Conservation (phyloP, 163 green algal genomes). For the Chloroidium sp. region DNA sequence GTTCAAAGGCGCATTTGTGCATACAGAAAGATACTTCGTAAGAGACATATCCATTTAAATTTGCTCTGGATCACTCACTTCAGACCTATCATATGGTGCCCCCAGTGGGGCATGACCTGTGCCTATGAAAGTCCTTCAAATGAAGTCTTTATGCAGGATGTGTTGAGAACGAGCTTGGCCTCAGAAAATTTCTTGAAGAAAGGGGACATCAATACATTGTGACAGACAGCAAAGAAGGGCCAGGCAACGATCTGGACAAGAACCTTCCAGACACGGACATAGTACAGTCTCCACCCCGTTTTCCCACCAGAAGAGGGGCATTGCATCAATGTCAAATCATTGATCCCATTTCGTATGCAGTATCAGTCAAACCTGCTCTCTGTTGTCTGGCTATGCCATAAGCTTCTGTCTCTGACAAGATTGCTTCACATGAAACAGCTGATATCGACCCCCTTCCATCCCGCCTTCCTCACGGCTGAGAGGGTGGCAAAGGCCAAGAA, state of each 20-base stretch:
- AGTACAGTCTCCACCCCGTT: background rate
- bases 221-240: constrained; percentile 22
- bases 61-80: too few relatives aligned
- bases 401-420: too few relatives aligned
- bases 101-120: too few relatives aligned
- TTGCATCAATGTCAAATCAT: background rate
- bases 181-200: constrained; percentile 17
- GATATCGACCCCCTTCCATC: constrained; percentile 23
- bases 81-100: too few relatives aligned
- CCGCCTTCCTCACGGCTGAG: constrained; percentile 9
- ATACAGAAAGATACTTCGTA: too few relatives aligned
- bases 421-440: background rate
- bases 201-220: constrained; percentile 16
- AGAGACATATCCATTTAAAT: too few relatives aligned
- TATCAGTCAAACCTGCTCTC: too few relatives aligned
- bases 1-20: too few relatives aligned
- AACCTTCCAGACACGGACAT: constrained; percentile 9
- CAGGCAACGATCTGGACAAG: constrained; percentile 8
- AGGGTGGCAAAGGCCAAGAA: constrained; percentile 15
- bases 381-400: too few relatives aligned
- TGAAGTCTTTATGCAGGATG: constrained; percentile 5
- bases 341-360: background rate
- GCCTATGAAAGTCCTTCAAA: too few relatives aligned
- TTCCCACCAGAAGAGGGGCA: background rate
- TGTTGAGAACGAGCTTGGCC: constrained; percentile 26